Base-by-base conservation (phyloP, 495 filamentous ascomycete species). In the Rhypophila decipiens region DNA sequence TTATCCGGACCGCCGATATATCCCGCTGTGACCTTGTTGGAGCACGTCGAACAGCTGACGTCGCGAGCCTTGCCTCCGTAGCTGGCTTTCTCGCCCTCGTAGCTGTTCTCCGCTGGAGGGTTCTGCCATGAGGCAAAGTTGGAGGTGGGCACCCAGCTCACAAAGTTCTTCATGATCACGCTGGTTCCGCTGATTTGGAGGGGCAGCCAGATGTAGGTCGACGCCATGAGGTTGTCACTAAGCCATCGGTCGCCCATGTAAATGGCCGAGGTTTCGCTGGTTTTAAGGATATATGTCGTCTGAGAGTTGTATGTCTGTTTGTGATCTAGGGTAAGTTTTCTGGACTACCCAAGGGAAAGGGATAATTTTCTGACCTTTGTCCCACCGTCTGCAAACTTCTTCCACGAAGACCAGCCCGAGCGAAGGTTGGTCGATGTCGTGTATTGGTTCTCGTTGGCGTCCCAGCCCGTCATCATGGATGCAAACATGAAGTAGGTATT, bases 181-280 rank as follows among this genome's bases (percentile, higher is more conserved):
- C 60, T 76, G 0, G 71, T 80, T 0, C 80, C 82, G 15, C 61
- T 68, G 54, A 86, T 70, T 4, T 52, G 69, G 2, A 85, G 64
- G 4, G 82, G 83, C 0, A 86, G 71, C 83, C 83, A 86, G 23
- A 86, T 63, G 55, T 86, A 86, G 4, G 80, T 79, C 34, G 69
- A 73, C 19, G 74, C 62, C 71, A 76, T 75, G 0, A 86, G 68
- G 55, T 85, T 82, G 15, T 51, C 47, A 15, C 67, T 71, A 2
- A 76, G 55, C 83, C 83, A 86, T 4, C 83, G 71, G 62, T 86
- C 83, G 40, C 83, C 82, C 68, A 85, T 76, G 62, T 85, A 86
- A 45, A 80, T 79, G 38, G 59, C 63, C n/a, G 47, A 61, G 43
- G 62, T 56, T 39, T 60, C 49, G 48, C 64, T 59, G 29, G 71